Conservation (phyloP, 768 basidiomycete genomes). For the Suillus fuscotomentosus region DNA sequence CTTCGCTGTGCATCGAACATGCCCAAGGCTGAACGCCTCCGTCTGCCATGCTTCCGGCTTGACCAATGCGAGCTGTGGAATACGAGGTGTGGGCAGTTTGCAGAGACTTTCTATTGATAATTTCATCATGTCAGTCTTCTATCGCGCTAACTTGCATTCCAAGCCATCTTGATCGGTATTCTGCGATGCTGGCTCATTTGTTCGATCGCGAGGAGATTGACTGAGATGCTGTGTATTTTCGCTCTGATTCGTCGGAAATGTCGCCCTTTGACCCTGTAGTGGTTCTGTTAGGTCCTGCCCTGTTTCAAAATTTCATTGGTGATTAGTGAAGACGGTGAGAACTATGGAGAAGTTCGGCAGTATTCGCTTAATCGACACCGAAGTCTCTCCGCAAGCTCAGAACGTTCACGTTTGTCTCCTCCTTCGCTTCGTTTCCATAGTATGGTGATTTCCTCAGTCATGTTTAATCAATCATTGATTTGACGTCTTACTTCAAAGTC, state of each 20-base stretch:
- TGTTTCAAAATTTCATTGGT: background rate
- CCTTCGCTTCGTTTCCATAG: background rate
- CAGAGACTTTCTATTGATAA: background rate
- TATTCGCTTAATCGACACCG: slow-evolving; percentile 1
- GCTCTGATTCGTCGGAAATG: background rate
- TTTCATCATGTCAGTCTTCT: background rate
- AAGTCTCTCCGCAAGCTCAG: background rate
- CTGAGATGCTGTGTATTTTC: background rate
- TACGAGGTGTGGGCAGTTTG: background rate
- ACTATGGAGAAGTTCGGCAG: slow-evolving; percentile 1
- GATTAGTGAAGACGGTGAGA: slow-evolving; percentile 3
- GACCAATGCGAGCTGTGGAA: background rate
- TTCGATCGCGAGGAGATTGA: slow-evolving; percentile 5
- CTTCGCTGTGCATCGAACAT: slow-evolving; percentile 5
- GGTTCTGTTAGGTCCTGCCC: background rate
- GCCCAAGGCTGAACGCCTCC: background rate
- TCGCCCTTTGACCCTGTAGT: slow-evolving; percentile 4
- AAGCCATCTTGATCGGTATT: background rate
- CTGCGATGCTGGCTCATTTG: background rate
- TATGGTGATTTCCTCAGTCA: background rate
- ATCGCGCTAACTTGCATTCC: background rate
- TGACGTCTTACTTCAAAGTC: background rate
- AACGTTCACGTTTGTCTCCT: background rate
- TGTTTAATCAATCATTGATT: background rate
- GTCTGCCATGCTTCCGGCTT: background rate